These are phyloP conservation scores for Epithemia pelagica DNA, from an alignment of 108 stramenopile species.

Conservation along the genomic window DNA sequence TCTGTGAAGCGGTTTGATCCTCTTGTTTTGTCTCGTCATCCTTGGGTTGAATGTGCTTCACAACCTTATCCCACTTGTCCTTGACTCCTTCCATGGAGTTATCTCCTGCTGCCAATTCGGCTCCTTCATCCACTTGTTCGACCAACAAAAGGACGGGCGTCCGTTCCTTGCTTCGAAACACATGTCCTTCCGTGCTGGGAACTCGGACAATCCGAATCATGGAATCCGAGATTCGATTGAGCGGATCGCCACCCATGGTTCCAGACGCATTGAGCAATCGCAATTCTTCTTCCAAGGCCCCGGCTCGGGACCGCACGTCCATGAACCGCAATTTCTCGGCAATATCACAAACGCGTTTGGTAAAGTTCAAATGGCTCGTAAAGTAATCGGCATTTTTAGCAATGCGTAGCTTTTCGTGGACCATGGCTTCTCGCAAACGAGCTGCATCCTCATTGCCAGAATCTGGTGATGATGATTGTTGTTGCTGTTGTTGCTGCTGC, in stretches of 20 bases:
- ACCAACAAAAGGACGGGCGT: slow-evolving; percentile 76
- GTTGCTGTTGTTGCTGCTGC: slow-evolving; percentile 22
- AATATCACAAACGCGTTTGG: slow-evolving; percentile 72
- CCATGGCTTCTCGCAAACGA: slow-evolving; percentile 27
- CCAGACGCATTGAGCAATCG: slow-evolving; percentile 64
- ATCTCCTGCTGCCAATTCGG: slow-evolving; percentile 10
- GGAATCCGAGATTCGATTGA: slow-evolving; percentile 42
- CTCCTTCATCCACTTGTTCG: slow-evolving; percentile 48
- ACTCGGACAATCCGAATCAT: slow-evolving; percentile 51
- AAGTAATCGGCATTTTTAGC: slow-evolving; percentile 79
- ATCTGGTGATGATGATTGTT: slow-evolving; percentile 2
- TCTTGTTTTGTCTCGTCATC: not conserved
- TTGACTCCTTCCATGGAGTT: slow-evolving; percentile 1
- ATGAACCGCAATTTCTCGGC: slow-evolving; percentile 70
- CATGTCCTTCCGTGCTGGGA: slow-evolving; percentile 77
- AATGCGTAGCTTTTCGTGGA: slow-evolving; percentile 43
- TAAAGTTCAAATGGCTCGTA: slow-evolving; percentile 70
- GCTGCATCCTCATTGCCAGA: not conserved
- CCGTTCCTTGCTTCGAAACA: slow-evolving; percentile 84
- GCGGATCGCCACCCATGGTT: slow-evolving; percentile 74
- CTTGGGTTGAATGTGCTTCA: no score
- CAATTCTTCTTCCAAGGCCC: slow-evolving; percentile 42
- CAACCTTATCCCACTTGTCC: not conserved
- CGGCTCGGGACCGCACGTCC: slow-evolving; percentile 43
- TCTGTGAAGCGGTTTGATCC: not conserved